Percentiles rank a stretch among this genome's conserved stretches.
Conservation (phyloP, 345 rosid genomes). For the Orychophragmus violaceus region DNA sequence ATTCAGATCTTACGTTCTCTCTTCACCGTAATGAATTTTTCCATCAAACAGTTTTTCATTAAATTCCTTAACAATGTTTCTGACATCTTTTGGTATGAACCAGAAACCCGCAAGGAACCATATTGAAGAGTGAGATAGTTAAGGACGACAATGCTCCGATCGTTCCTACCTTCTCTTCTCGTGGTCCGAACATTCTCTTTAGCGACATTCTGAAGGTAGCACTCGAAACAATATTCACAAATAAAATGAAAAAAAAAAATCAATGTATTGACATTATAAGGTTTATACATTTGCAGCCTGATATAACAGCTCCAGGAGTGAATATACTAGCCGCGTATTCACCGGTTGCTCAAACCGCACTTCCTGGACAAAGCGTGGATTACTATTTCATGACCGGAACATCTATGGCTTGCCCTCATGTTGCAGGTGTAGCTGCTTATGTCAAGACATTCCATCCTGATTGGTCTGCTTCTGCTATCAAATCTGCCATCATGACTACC, state of each 20-base stretch:
- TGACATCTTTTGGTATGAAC: neutral
- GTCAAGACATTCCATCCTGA: conserved; percentile 33
- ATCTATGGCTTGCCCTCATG: conserved; percentile 71
- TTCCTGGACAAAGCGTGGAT: conserved; percentile 13
- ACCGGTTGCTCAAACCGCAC: conserved; percentile 8
- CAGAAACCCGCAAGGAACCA: conserved; percentile 30
- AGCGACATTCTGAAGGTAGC: conserved; percentile 44
- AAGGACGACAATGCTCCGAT: conserved; percentile 32
- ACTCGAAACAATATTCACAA: neutral
- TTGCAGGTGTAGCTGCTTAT: conserved; percentile 56
- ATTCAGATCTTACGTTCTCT: conserved; percentile 30
- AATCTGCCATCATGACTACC: conserved; percentile 74
- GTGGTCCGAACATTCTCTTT: conserved; percentile 40
- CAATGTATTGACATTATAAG: neutral
- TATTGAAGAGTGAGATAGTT: conserved; percentile 30
- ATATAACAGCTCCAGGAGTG: conserved; percentile 41
- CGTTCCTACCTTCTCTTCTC: conserved; percentile 40
- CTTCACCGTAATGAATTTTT: conserved; percentile 24
- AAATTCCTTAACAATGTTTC: neutral
- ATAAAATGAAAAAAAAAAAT: neutral
- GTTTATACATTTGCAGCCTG: conserved; percentile 28
- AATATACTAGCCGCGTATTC: conserved; percentile 41
- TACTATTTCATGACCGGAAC: conserved; percentile 47
- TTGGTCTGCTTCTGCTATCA: conserved; percentile 51
- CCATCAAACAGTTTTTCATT: conserved; percentile 14